Evolutionary conservation across 2,329 filamentous ascomycete species (phyloP), one percentile per base, ranked within the genome.

Genomic region (Pochonia chlamydosporia): DNA sequence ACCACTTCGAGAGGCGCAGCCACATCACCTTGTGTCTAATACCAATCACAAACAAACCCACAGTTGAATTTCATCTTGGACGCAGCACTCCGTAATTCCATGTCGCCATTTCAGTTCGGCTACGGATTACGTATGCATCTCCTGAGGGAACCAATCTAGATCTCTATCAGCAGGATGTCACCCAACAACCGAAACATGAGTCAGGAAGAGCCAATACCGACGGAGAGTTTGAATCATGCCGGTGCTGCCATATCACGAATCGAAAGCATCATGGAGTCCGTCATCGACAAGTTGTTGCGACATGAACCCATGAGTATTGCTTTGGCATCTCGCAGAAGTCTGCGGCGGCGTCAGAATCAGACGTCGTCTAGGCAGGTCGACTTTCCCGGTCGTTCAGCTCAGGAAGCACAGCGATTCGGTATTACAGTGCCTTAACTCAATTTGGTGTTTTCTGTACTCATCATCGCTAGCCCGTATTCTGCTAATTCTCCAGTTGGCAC

Each of bases 401-500:
- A 66, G 5, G 78, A 82, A 54, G 70, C 69, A 7, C 69, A 64
- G 53, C 78, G 73, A 43, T 81, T 82, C 53, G 66, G 78, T 81
- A 60, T 36, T 67, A 18, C n/a, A 3, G 21, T 7, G 37, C 31
- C 23, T 23, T 43, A 52, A 20, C 44, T 39, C 20, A 21, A 7
- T 7, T 16, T 31, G 20, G 7, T n/a, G 20, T 40, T 14, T 8
- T 5, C 18, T n/a, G 11, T 33, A 3, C 30, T 43, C 44, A 48
- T 20, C 3, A 8, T 4, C 3, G 23, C 4, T 43, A 85, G 81
- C 76, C 30, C 73, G 75, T 5, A 56, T 84, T 6, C 63, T 85
- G 25, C 69, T 75, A 8, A 76, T 85, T 40, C 66, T 86, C 10
- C 75, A 82, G 53, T 54, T 82, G 2, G 74, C 76, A 1, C 81